phyloP scores from a whole-genome alignment of 768 basidiomycete species.

The Boletus rex-veris region DNA sequence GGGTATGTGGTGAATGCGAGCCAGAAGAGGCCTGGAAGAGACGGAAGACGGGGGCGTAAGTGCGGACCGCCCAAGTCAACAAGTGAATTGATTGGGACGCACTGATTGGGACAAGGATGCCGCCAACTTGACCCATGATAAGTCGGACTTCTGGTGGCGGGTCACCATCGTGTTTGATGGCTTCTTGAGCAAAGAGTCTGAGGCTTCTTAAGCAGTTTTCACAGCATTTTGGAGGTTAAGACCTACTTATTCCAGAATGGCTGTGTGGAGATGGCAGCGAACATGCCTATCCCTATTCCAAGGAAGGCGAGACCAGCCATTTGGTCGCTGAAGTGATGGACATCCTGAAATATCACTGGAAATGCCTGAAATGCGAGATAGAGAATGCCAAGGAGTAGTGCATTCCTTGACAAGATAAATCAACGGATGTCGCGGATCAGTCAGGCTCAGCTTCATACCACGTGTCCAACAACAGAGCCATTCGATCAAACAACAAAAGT shows the following conservation, averaged over 20 bases:
- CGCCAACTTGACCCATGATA: slow-evolving; percentile 66
- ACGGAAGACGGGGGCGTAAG: neutral
- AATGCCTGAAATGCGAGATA: slow-evolving; percentile 56
- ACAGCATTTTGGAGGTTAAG: neutral
- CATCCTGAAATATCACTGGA: slow-evolving; percentile 46
- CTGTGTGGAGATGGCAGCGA: slow-evolving; percentile 36
- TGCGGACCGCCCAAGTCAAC: neutral
- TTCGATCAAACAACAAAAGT: slow-evolving; percentile 62
- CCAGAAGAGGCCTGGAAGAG: slow-evolving; percentile 42
- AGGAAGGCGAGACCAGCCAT: slow-evolving; percentile 47
- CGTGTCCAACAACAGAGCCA: slow-evolving; percentile 67
- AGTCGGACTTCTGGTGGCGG: slow-evolving; percentile 67
- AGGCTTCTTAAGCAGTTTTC: neutral
- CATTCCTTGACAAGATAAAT: slow-evolving; percentile 29
- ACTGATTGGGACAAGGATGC: slow-evolving; percentile 60
- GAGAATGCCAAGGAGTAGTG: slow-evolving; percentile 41
- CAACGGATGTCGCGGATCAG: neutral
- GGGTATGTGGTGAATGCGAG: slow-evolving; percentile 54
- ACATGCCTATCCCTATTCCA: slow-evolving; percentile 49
- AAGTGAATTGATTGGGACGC: slow-evolving; percentile 8
- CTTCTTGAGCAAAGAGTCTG: slow-evolving; percentile 39
- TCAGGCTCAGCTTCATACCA: slow-evolving; percentile 45
- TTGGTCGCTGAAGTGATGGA: slow-evolving; percentile 54
- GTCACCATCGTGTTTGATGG: slow-evolving; percentile 38
- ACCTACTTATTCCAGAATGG: slow-evolving; percentile 44